A percentile compares a stretch with the other conserved stretches of the same genome.
Evolutionary conservation across 1,284 basidiomycete genomes (phyloP).

Genomic region (Golubevia pallescens): DNA sequence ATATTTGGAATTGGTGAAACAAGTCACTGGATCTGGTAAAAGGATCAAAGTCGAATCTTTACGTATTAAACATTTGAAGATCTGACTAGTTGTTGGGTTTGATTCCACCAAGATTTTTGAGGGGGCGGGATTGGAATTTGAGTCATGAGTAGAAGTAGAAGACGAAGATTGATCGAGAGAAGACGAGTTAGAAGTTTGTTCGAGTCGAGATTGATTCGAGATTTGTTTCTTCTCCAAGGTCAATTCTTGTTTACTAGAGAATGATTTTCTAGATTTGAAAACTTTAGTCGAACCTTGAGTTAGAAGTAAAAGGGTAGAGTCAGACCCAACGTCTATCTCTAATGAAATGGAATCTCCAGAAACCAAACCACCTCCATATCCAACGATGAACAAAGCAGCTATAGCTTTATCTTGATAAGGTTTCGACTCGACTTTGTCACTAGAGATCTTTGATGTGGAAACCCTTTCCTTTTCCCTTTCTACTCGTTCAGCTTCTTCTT

Average conservation of each 20-base stretch:
- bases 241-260: background rate
- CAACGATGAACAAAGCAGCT: constrained; percentile 43
- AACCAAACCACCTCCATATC: constrained; percentile 59
- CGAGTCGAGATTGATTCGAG: constrained; percentile 5
- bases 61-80: constrained; percentile 33
- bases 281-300: constrained; percentile 63
- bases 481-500: background rate
- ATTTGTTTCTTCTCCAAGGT: too few relatives aligned
- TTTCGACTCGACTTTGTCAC: too few relatives aligned
- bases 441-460: too few relatives aligned
- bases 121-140: background rate
- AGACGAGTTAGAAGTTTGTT: background rate
- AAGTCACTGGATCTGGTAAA: constrained; percentile 56
- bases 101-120: background rate
- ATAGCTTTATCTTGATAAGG: constrained; percentile 24
- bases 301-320: constrained; percentile 35
- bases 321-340: constrained; percentile 46
- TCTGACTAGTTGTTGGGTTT: constrained; percentile 21
- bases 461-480: too few relatives aligned
- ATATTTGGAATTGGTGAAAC: constrained; percentile 43
- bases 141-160: background rate
- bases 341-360: constrained; percentile 49
- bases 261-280: constrained; percentile 20
- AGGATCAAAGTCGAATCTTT: constrained; percentile 35
- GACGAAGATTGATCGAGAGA: background rate